Base-by-base conservation (phyloP, 176 grass and related monocot genomes). In the Puya raimondii region DNA sequence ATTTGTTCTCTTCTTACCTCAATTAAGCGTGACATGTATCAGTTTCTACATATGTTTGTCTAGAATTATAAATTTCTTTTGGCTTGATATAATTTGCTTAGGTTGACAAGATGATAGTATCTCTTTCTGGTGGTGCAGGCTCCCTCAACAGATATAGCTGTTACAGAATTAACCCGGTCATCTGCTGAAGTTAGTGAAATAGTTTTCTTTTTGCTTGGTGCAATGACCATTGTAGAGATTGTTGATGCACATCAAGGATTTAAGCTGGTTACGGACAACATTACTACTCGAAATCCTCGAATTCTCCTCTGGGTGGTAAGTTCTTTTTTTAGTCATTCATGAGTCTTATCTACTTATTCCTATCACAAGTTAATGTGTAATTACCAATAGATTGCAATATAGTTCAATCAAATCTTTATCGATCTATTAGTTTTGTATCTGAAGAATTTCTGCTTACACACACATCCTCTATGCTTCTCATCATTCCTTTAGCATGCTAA, bases 171-270 rank as follows among this genome's bases (percentile, higher is more conserved):
- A 74, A 89, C 79, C 11, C 84, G 74, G 3, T 66, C 79, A 81
- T 89, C 84, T 53, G 68, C 63, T 72, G 93, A 92, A 92, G 93
- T 92, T 69, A 97, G 93, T 89, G 86, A 97, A 83, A 92, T 97
- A 71, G 93, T 97, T 1, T 97, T 92, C 76, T 97, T 97, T 84
- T 87, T 97, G 81, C 84, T 97, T 79, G 93, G 89, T 83, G 89
- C 93, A 80, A 97, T 97, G 93, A 92, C 93, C 22, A 88, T 92
- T 79, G 93, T 97, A 70, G 93, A 97, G 74, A 92, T 97, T 89
- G 86, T 97, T 76, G 93, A 92, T 92, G 89, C 93, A 65, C 93
- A 97, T 81, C 88, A 92, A 85, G 89, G 93, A 68, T 96, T 97
- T 80, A 97, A 97, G 77, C 64, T 97, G 21, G 81, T 97, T 70